Base-by-base conservation (phyloP, 2,329 filamentous ascomycete species). In the Ceratocystis huliohia region DNA sequence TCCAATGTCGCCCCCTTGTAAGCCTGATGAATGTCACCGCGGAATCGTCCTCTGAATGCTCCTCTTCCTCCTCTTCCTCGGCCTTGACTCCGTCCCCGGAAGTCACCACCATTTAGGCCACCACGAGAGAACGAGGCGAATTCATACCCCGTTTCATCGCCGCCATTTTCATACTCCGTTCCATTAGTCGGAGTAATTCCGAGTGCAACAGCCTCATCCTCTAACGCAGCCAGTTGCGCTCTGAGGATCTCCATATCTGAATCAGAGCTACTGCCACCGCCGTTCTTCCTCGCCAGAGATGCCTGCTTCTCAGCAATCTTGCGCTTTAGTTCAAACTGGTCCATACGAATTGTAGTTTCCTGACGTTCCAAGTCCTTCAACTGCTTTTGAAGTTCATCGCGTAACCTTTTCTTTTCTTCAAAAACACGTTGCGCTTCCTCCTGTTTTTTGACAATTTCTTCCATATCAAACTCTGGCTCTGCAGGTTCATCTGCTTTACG, bases 1-100 rank as follows among this genome's bases (percentile, higher is more conserved):
- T 94, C 89, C 25, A 94, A 79, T 20, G 87, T 86, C 70, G 86
- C 88, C 41, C 81, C 80, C 3, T 80, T 83, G 70, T 85, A 85
- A 0, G 80, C 81, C 2, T 81, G 80, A 61, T 81, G 80, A 69
- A 80, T 77, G 41, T 80, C 80, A 57, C 78, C 66, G 1, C 66
- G 63, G 46, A 63, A 67, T n/a, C 48, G 59, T 22, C 66, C 50
- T 15, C 65, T 50, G 22, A 6, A 74, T 71, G 30, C 73, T 73
- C 8, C 73, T 73, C 76, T 72, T 20, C 75, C 76, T 20, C 75
- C 76, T 6, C 72, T 57, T 64, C 76, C 74, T 41, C 79, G 76
- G 13, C 80, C 79, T 62, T 79, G 69, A 15, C 77, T 75, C 20
- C 77, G 73, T 15, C 73, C 73, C 63, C 74, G 71, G 30, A 63